A percentile compares a stretch with the other conserved stretches of the same genome.
phyloP scores from a whole-genome alignment of 2,329 filamentous ascomycete species.

The Cercospora beticola region DNA sequence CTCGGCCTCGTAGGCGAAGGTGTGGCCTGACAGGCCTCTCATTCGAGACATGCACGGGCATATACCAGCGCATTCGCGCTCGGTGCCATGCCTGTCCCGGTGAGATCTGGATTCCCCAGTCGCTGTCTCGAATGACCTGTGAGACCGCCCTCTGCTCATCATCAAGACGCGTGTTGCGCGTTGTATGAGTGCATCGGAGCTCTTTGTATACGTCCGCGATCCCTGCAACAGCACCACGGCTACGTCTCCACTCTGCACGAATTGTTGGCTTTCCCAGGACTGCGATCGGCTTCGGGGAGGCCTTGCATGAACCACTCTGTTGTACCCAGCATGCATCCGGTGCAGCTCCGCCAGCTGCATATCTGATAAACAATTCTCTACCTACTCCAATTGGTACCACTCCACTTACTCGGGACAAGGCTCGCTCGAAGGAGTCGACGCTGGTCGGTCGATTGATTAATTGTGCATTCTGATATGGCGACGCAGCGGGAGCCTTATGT shows the following conservation, averaged over 20 bases:
- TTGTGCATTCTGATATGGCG: background rate
- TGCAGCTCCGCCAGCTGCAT: conserved; percentile 18
- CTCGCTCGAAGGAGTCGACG: background rate
- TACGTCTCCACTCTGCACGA: conserved; percentile 4
- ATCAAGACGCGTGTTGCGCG: background rate
- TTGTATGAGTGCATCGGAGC: background rate
- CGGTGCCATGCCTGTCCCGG: background rate
- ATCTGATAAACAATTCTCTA: conserved; percentile 1
- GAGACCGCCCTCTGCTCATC: background rate
- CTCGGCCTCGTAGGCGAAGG: background rate
- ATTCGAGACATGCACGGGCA: conserved; percentile 1
- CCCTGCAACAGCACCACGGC: conserved; percentile 8
- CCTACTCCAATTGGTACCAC: background rate
- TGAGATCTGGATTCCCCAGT: background rate
- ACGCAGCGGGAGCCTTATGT: background rate
- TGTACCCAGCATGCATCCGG: conserved; percentile 30
- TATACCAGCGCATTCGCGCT: conserved; percentile 1
- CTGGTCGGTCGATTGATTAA: background rate
- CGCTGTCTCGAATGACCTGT: background rate
- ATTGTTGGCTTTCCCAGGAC: conserved; percentile 7
- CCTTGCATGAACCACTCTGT: conserved; percentile 21
- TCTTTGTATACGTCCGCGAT: background rate
- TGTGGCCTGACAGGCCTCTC: conserved; percentile 6
- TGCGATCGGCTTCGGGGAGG: conserved; percentile 19
- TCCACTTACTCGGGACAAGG: background rate